Base-by-base conservation (phyloP, 768 basidiomycete species). In the Gloeophyllum trabeum region DNA sequence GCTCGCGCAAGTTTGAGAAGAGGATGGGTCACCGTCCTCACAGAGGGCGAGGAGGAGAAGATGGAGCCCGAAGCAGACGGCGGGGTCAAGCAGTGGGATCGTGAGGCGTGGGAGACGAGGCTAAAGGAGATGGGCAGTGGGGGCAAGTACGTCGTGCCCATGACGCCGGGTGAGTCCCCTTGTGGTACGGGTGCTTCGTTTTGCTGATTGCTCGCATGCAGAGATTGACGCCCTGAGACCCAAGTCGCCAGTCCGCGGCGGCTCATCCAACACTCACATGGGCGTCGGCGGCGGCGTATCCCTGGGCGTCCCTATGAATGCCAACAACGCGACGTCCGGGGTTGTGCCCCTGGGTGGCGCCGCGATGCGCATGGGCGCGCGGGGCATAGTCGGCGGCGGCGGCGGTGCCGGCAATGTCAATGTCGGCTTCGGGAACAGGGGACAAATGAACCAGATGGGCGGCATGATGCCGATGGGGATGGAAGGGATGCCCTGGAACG, bases 11-110 rank as follows among this genome's bases (percentile, higher is more conserved):
- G 76, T 0, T 63, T 88, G 4, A 76, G 93, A 0, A 75, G 79
- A 7, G 94, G 94, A 4, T 99, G 96, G 96, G 81, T 96, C 7
- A 87, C 89, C n/a, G 78, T 81, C 7, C 68, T 85, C 35, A 71
- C 70, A 1, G 76, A 79, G 3, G 77, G 73, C 4, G 78, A 81
- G 51, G 72, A 81, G 44, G 65, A 67, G 18, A 66, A 48, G 35
- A 58, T 59, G 18, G 60, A 59, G 23, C 54, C 51, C 1, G 51
- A 58, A 25, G 57, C 7, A 21, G 36, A 21, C 20, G 20, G 36
- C 36, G 36, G 36, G 12, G 71, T 70, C 4, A 64, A 61, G 16
- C 65, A 60, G 12, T 86, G 81, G 81, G 67, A 71, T 14, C 73
- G 67, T 34, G 76, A 77, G 46, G 61, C 54, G 0, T 88, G 81